phyloP scores from a whole-genome alignment of 2,329 filamentous ascomycete genomes.

The Fusarium illudens region DNA sequence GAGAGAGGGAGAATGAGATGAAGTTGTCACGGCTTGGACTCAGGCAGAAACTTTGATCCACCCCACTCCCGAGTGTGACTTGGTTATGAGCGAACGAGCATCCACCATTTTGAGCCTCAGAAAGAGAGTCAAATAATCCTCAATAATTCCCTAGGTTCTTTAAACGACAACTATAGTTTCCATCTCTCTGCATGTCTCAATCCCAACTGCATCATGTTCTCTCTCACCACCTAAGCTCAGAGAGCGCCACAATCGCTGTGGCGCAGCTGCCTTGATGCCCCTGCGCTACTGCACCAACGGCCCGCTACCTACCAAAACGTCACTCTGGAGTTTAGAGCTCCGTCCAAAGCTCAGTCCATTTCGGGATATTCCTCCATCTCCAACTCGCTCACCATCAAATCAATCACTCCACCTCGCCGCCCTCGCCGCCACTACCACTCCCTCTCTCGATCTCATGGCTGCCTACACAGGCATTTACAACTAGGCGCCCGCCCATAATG shows the following conservation, averaged over 20 bases:
- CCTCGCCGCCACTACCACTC: background rate
- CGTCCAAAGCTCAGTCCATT: slow-evolving; percentile 3
- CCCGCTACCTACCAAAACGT: slow-evolving; percentile 32
- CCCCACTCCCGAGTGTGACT: background rate
- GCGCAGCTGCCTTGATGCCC: slow-evolving; percentile 16
- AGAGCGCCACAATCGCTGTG: slow-evolving; percentile 24
- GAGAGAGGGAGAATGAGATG: background rate
- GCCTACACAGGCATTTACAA: slow-evolving; percentile 23
- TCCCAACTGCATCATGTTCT: background rate
- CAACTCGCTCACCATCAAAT: slow-evolving; percentile 29
- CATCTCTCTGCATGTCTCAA: background rate
- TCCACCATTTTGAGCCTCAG: background rate
- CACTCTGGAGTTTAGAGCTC: slow-evolving; percentile 24
- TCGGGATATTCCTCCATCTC: slow-evolving; percentile 28
- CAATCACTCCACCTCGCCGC: slow-evolving; percentile 6
- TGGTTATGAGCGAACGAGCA: background rate
- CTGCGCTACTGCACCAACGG: slow-evolving; percentile 3
- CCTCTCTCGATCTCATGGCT: slow-evolving; percentile 37
- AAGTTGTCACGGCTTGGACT: background rate
- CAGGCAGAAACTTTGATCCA: background rate
- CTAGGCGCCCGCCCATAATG: slow-evolving; percentile 51
- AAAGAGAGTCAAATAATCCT: background rate
- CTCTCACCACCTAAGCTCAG: background rate
- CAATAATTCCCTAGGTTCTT: background rate
- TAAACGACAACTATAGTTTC: background rate